Evolutionary conservation across 2,329 filamentous ascomycete genomes (phyloP).

Genomic region (Microdochium paspali): DNA sequence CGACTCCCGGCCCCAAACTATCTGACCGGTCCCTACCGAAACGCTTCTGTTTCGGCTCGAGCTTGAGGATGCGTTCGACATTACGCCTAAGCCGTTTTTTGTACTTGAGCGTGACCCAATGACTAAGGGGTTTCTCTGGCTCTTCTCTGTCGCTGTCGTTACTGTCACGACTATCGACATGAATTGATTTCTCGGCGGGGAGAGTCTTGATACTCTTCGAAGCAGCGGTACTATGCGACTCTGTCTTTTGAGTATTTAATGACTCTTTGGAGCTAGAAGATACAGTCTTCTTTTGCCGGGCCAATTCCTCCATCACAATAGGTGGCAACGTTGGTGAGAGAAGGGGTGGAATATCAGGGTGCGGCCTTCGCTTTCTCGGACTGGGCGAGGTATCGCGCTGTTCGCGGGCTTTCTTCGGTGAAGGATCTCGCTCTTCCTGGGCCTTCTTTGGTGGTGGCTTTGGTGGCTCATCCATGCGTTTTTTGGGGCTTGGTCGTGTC

Average conservation of each 20-base stretch:
- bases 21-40: conserved; percentile 23
- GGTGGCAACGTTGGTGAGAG: conserved; percentile 48
- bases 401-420: conserved; percentile 16
- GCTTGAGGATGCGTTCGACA: conserved; percentile 35
- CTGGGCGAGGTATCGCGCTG: conserved; percentile 15
- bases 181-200: conserved; percentile 10
- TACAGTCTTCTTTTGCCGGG: conserved; percentile 20
- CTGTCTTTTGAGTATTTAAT: conserved; percentile 13
- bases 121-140: conserved; percentile 20
- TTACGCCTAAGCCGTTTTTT: conserved; percentile 35
- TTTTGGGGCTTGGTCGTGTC: conserved; percentile 19
- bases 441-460: conserved; percentile 9
- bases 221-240: conserved; percentile 14
- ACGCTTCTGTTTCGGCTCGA: conserved; percentile 27
- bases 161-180: conserved; percentile 18
- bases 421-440: conserved; percentile 1
- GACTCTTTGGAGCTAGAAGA: conserved; percentile 11
- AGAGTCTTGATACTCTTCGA: conserved; percentile 3
- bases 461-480: conserved; percentile 20
- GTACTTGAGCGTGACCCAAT: conserved; percentile 39
- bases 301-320: conserved; percentile 37
- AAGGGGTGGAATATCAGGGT: conserved; percentile 33
- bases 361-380: conserved; percentile 27
- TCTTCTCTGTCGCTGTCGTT: conserved; percentile 24
- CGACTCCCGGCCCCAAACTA: conserved; percentile 30